phyloP scores from a whole-genome alignment of 257 asterid genomes.

The Anisodus tanguticus region DNA sequence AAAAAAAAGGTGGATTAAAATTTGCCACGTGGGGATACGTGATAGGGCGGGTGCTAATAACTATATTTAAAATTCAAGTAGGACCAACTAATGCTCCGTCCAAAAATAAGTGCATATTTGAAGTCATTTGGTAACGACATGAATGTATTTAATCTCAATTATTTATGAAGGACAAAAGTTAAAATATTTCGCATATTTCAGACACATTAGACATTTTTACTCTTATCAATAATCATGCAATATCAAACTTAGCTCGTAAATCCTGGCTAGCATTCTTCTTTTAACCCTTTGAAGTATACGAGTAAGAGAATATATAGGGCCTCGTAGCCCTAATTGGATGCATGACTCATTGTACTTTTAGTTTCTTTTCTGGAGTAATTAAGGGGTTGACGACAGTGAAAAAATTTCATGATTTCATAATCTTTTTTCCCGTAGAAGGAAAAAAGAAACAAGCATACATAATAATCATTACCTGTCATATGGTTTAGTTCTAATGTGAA shows the following conservation, averaged over 20 bases:
- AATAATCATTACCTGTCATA: conserved; percentile 8
- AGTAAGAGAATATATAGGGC: not conserved
- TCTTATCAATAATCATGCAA: not conserved
- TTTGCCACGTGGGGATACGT: not conserved
- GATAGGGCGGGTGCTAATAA: not conserved
- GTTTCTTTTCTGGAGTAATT: conserved; percentile 5
- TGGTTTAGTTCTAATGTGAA: not conserved
- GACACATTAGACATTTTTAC: not conserved
- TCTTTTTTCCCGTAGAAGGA: conserved; percentile 12
- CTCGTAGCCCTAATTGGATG: not conserved
- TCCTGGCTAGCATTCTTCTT: not conserved
- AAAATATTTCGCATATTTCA: not conserved
- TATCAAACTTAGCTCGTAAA: not conserved
- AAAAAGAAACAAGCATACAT: not conserved
- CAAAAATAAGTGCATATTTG: no score
- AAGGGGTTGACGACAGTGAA: not conserved
- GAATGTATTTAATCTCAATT: not conserved
- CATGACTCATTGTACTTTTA: conserved; percentile 5
- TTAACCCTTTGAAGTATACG: not conserved
- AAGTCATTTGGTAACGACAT: not conserved
- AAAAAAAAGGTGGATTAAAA: no score
- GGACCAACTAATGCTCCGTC: not conserved
- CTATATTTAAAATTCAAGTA: no score
- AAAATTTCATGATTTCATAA: not conserved
- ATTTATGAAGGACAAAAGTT: not conserved